Conservation (phyloP, 768 basidiomycete genomes). For the Leucocoprinus sp. region DNA sequence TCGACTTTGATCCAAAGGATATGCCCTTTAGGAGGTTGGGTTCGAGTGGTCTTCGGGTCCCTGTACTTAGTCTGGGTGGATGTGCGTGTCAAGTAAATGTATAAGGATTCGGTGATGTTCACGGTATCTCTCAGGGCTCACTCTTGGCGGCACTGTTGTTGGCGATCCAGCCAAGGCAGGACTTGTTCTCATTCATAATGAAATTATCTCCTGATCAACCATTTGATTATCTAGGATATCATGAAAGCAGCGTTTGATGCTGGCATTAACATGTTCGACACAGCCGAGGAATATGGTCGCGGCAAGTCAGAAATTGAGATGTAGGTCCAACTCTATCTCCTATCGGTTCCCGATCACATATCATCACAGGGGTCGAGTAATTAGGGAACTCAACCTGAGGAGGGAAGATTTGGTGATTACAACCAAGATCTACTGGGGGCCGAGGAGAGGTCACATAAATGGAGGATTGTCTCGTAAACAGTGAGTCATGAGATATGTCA, state of each 20-base stretch:
- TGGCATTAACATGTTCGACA: slow-evolving; percentile 74
- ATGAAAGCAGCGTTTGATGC: slow-evolving; percentile 70
- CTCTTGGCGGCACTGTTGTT: slow-evolving; percentile 52
- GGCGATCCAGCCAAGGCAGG: slow-evolving; percentile 73
- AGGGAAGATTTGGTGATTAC: slow-evolving; percentile 65
- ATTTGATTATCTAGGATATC: slow-evolving; percentile 44
- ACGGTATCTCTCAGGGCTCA: slow-evolving; percentile 33
- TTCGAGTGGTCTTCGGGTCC: slow-evolving; percentile 53
- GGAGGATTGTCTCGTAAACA: slow-evolving; percentile 51
- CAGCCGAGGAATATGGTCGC: slow-evolving; percentile 53
- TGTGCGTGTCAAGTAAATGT: slow-evolving; percentile 28
- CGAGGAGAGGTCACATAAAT: slow-evolving; percentile 48
- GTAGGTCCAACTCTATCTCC: slow-evolving; percentile 24
- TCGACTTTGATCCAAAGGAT: slow-evolving; percentile 41
- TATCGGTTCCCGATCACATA: neutral
- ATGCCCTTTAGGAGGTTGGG: slow-evolving; percentile 56
- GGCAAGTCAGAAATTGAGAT: slow-evolving; percentile 73
- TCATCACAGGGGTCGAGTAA: slow-evolving; percentile 49
- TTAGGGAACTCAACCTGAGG: slow-evolving; percentile 62
- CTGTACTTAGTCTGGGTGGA: slow-evolving; percentile 62
- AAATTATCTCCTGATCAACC: neutral
- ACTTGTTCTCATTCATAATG: slow-evolving; percentile 3
- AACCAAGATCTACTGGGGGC: slow-evolving; percentile 81
- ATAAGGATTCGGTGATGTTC: neutral
- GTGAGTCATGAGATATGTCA: slow-evolving; percentile 25